phyloP scores from a whole-genome alignment of 2,329 filamentous ascomycete species.

The Neofusicoccum umdonicola region DNA sequence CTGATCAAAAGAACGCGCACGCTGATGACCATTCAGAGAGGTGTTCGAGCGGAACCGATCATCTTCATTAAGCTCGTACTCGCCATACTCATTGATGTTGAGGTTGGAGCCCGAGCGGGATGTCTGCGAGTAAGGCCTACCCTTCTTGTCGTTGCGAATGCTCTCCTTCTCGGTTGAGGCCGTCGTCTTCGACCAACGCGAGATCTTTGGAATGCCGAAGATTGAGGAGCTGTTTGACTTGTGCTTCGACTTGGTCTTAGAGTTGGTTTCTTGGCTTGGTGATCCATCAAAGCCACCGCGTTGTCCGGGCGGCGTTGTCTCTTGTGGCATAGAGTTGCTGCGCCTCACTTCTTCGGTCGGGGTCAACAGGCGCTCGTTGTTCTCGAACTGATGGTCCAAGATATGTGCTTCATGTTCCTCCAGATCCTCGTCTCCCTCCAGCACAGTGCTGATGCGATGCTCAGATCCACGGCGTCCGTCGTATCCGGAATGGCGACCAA shows the following conservation, averaged over 20 bases:
- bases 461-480: slow-evolving; percentile 59
- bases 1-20: slow-evolving; percentile 21
- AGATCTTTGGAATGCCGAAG: slow-evolving; percentile 79
- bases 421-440: slow-evolving; percentile 76
- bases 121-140: slow-evolving; percentile 61
- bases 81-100: slow-evolving; percentile 60
- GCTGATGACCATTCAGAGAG: slow-evolving; percentile 27
- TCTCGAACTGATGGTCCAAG: slow-evolving; percentile 56
- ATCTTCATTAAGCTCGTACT: slow-evolving; percentile 59
- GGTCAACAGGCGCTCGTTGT: slow-evolving; percentile 60
- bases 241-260: slow-evolving; percentile 84
- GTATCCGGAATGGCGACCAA: slow-evolving; percentile 46
- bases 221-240: slow-evolving; percentile 79
- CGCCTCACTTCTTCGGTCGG: slow-evolving; percentile 55
- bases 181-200: slow-evolving; percentile 95
- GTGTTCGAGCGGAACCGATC: slow-evolving; percentile 50
- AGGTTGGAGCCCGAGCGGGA: slow-evolving; percentile 79
- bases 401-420: slow-evolving; percentile 54
- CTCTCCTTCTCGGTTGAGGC: slow-evolving; percentile 80
- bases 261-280: slow-evolving; percentile 72
- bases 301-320: slow-evolving; percentile 55
- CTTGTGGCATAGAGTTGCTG: slow-evolving; percentile 32
- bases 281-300: slow-evolving; percentile 33
- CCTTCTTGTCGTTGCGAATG: slow-evolving; percentile 60
- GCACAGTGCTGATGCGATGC: slow-evolving; percentile 85